Conservation (phyloP, 352 stramenopile species). For the Pythium angustatum region DNA sequence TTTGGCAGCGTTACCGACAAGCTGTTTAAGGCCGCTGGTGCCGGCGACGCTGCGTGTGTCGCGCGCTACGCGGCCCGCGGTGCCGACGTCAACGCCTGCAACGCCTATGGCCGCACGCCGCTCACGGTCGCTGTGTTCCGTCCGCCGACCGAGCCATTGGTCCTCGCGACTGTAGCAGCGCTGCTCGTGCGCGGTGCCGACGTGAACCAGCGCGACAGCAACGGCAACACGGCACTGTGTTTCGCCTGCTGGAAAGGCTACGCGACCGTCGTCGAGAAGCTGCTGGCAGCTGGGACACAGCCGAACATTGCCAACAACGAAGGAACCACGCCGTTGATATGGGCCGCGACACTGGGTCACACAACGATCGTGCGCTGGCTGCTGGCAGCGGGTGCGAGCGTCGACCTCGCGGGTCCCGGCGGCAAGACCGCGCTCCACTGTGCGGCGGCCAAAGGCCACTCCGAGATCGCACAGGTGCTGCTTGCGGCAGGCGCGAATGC, state of each 20-base stretch:
- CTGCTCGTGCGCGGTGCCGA: slow-evolving; percentile 10
- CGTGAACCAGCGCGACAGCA: slow-evolving; percentile 6
- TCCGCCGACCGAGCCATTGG: neutral
- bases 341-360: slow-evolving; percentile 5
- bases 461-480: neutral
- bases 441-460: slow-evolving; percentile 10
- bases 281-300: neutral
- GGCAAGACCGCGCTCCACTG: slow-evolving; percentile 19
- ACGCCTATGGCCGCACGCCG: slow-evolving; percentile 18
- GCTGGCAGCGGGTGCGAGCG: neutral
- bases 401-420: neutral
- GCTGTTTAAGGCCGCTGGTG: slow-evolving; percentile 16
- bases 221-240: slow-evolving; percentile 13
- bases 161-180: slow-evolving; percentile 7
- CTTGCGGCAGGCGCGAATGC: slow-evolving; percentile 1
- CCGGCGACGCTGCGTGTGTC: slow-evolving; percentile 6
- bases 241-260: slow-evolving; percentile 18
- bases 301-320: slow-evolving; percentile 8
- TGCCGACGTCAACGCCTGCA: slow-evolving; percentile 15
- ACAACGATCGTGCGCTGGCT: slow-evolving; percentile 8
- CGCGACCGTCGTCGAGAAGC: slow-evolving; percentile 9
- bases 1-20: slow-evolving; percentile 15
- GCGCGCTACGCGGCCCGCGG: neutral
- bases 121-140: slow-evolving; percentile 9
- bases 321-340: slow-evolving; percentile 7